phyloP scores from a whole-genome alignment of 2,329 filamentous ascomycete species.

The Pseudogymnoascus sp. region DNA sequence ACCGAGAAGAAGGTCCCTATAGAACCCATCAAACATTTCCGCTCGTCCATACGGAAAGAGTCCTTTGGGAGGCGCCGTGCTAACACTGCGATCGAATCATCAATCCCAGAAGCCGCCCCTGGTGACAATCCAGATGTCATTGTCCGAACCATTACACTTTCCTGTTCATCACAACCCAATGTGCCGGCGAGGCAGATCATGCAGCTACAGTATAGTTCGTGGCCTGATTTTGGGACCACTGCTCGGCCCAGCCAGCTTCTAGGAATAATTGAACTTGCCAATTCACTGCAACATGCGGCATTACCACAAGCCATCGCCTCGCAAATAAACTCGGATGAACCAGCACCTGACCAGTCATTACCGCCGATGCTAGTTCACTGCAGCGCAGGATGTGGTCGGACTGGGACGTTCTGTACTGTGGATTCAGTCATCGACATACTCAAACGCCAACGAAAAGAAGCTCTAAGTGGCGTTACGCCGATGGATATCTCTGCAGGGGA shows the following conservation, averaged over 20 bases:
- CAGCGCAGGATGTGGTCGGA: conserved; percentile 90
- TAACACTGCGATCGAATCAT: conserved; percentile 42
- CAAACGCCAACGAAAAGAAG: conserved; percentile 62
- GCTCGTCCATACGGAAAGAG: conserved; percentile 28
- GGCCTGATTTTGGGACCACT: conserved; percentile 93
- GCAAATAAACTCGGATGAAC: conserved; percentile 48
- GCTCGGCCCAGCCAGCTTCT: conserved; percentile 82
- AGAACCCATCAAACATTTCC: conserved; percentile 46
- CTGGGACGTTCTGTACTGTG: conserved; percentile 92
- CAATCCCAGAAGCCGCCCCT: conserved; percentile 27
- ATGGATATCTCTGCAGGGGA: conserved; percentile 34
- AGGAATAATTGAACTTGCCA: conserved; percentile 81
- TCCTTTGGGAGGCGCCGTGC: conserved; percentile 40
- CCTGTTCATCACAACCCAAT: conserved; percentile 70
- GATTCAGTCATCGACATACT: conserved; percentile 95
- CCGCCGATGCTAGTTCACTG: conserved; percentile 88
- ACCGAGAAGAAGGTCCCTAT: conserved; percentile 78
- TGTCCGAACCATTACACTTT: conserved; percentile 79
- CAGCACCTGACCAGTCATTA: conserved; percentile 42
- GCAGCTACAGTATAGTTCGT: conserved; percentile 89
- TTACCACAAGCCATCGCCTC: conserved; percentile 19
- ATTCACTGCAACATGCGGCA: conserved; percentile 55
- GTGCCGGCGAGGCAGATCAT: conserved; percentile 84
- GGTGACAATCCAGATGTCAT: conserved; percentile 65
- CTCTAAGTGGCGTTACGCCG: conserved; percentile 26